Evolutionary conservation across 2,329 filamentous ascomycete species (phyloP).

Genomic region (Aureobasidium musti): DNA sequence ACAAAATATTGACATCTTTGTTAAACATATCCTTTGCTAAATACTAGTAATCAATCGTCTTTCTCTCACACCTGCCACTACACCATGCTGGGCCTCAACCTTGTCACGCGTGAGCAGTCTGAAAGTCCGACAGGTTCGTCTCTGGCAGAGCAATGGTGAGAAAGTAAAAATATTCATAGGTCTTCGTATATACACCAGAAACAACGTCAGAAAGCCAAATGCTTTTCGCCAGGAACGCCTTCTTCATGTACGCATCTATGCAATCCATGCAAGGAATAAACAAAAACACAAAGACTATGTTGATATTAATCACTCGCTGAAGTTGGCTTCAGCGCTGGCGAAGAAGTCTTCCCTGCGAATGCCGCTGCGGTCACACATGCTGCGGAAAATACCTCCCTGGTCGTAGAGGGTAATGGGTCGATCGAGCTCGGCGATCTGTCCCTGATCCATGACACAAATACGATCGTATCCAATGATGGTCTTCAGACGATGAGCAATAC

Average conservation of each 20-base stretch:
- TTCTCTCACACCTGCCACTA: background rate
- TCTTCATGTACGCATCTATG: conserved; percentile 20
- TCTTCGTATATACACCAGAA: conserved; percentile 17
- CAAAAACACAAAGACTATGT: background rate
- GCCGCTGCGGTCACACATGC: conserved; percentile 87
- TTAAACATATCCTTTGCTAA: too few species aligned
- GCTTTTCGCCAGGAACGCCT: conserved; percentile 6
- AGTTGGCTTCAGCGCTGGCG: conserved; percentile 24
- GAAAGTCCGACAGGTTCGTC: background rate
- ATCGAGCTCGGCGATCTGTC: conserved; percentile 83
- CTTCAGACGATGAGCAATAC: conserved; percentile 87
- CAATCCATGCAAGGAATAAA: conserved; percentile 1
- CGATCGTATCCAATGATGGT: conserved; percentile 90
- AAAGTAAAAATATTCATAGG: background rate
- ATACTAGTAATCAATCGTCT: background rate
- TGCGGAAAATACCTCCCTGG: conserved; percentile 74
- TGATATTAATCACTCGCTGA: conserved; percentile 1
- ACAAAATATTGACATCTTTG: too few species aligned
- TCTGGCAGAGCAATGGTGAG: background rate
- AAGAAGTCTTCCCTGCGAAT: conserved; percentile 60
- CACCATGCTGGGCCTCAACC: background rate
- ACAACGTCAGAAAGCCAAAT: background rate
- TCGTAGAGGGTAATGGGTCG: conserved; percentile 73
- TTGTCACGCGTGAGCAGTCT: background rate
- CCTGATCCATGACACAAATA: conserved; percentile 94